Conservation (phyloP, 2,329 filamentous ascomycete species). For the Alternaria ethzedia region DNA sequence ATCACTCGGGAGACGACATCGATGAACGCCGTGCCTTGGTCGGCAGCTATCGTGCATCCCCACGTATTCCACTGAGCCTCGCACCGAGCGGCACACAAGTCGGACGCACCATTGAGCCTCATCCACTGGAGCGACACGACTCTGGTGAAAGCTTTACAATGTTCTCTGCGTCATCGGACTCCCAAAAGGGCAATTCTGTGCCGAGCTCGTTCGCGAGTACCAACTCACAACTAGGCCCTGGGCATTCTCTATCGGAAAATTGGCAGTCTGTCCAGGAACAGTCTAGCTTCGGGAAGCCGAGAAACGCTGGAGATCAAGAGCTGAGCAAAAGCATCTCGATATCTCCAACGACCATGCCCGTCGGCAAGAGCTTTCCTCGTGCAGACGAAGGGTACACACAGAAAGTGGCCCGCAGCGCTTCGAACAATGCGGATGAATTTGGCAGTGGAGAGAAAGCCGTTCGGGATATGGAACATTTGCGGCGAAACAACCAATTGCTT, state of each 20-base stretch:
- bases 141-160: slow-evolving; percentile 68
- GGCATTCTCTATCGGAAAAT: slow-evolving; percentile 35
- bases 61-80: slow-evolving; percentile 58
- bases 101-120: slow-evolving; percentile 44
- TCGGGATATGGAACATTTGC: slow-evolving; percentile 48
- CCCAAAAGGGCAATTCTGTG: slow-evolving; percentile 59
- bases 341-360: slow-evolving; percentile 37
- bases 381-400: slow-evolving; percentile 9
- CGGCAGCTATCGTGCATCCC: slow-evolving; percentile 56
- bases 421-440: slow-evolving; percentile 21
- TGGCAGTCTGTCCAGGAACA: slow-evolving; percentile 34
- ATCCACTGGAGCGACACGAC: slow-evolving; percentile 57
- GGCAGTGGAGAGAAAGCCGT: slow-evolving; percentile 41
- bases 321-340: slow-evolving; percentile 32
- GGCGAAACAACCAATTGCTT: slow-evolving; percentile 50
- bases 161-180: slow-evolving; percentile 68
- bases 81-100: slow-evolving; percentile 51
- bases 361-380: slow-evolving; percentile 10
- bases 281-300: slow-evolving; percentile 43
- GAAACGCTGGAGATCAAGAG: slow-evolving; percentile 11
- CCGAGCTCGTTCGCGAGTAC: slow-evolving; percentile 57
- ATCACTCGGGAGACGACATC: slow-evolving; percentile 41
- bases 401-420: slow-evolving; percentile 21
- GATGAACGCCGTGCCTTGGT: slow-evolving; percentile 48
- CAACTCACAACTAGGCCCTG: slow-evolving; percentile 32